A percentile compares a stretch with the other conserved stretches of the same genome.
Conservation (phyloP, 768 basidiomycete species). For the Paxillus involutus region DNA sequence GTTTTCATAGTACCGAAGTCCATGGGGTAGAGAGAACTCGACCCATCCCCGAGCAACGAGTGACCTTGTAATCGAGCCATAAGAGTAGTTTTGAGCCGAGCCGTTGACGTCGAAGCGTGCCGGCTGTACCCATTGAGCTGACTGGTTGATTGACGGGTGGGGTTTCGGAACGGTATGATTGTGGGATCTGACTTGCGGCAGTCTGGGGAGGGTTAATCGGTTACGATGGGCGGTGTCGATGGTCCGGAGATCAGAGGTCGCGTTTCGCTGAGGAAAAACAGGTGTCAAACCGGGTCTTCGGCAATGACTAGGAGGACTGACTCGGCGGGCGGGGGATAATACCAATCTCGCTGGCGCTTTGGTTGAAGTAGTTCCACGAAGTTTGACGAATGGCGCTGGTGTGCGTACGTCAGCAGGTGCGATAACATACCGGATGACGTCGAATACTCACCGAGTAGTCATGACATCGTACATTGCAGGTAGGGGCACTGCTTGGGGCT, state of each 20-base stretch:
- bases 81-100: slow-evolving; percentile 27
- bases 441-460: slow-evolving; percentile 14
- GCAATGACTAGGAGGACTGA: slow-evolving; percentile 12
- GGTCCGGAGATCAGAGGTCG: slow-evolving; percentile 44
- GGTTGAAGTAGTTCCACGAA: slow-evolving; percentile 17
- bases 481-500: slow-evolving; percentile 28
- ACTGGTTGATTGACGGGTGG: slow-evolving; percentile 25
- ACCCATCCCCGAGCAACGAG: slow-evolving; percentile 60
- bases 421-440: too few species aligned
- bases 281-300: too few species aligned
- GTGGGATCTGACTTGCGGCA: slow-evolving; percentile 20
- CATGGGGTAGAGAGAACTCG: slow-evolving; percentile 78
- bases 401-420: background rate
- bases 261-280: too few species aligned
- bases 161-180: slow-evolving; percentile 20
- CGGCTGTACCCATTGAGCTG: slow-evolving; percentile 28
- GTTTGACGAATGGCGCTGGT: slow-evolving; percentile 15
- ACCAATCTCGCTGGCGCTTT: slow-evolving; percentile 15
- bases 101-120: slow-evolving; percentile 27
- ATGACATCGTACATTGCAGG: slow-evolving; percentile 36
- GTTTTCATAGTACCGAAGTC: slow-evolving; percentile 68
- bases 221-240: slow-evolving; percentile 28
- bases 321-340: too few species aligned
- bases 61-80: slow-evolving; percentile 24
- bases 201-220: slow-evolving; percentile 18